Evolutionary conservation across 2,329 filamentous ascomycete genomes (phyloP).

Genomic region (Fusarium beomiforme): DNA sequence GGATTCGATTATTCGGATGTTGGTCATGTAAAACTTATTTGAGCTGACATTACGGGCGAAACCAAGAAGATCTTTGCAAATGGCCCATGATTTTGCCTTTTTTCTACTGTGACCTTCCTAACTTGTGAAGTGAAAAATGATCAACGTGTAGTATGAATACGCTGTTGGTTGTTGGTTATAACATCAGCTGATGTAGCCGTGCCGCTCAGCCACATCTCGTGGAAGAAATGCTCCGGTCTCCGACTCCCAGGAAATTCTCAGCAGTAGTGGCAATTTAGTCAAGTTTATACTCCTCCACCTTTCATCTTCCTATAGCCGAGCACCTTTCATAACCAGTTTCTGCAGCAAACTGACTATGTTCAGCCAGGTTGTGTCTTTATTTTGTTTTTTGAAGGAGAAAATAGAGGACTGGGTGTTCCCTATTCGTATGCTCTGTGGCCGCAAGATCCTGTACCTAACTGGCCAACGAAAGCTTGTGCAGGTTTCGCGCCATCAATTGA

Average conservation of each 20-base stretch:
- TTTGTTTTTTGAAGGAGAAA: not conserved
- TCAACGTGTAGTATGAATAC: not conserved
- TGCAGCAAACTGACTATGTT: not conserved
- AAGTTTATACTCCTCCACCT: not conserved
- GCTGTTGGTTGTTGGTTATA: not conserved
- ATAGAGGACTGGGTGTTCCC: not conserved
- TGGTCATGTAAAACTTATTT: not conserved
- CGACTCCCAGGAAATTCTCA: not conserved
- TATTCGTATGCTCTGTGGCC: not conserved
- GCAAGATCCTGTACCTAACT: not conserved
- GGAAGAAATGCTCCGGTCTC: too few relatives aligned
- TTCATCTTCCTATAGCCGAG: not conserved
- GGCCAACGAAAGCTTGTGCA: not conserved
- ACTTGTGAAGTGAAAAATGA: not conserved
- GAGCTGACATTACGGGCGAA: not conserved
- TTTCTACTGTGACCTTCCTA: not conserved
- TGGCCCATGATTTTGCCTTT: not conserved
- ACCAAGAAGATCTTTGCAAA: not conserved
- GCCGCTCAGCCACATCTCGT: not conserved
- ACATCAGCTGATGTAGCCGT: not conserved
- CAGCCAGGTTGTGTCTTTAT: too few relatives aligned
- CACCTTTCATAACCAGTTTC: too few relatives aligned
- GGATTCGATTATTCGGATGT: not conserved
- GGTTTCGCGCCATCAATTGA: not conserved
- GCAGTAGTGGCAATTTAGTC: not conserved